Percentiles rank a stretch among this genome's conserved stretches.
phyloP scores from a whole-genome alignment of 2,329 filamentous ascomycete species.

The Trichoderma sp. region DNA sequence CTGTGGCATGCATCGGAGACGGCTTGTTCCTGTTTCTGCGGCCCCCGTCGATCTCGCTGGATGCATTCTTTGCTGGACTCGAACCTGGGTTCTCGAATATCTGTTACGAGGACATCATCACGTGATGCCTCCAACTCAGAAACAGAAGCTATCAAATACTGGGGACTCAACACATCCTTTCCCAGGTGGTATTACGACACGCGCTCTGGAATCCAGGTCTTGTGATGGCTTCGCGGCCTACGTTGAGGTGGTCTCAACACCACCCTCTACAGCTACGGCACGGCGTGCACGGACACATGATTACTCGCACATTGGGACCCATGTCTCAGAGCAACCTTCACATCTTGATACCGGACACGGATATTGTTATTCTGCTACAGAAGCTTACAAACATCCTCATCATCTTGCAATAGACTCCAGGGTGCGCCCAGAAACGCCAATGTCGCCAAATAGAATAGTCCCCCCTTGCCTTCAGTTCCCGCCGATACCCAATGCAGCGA shows the following conservation, averaged over 20 bases:
- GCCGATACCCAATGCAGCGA: constrained; percentile 40
- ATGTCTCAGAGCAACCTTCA: neutral
- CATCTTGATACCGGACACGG: constrained; percentile 5
- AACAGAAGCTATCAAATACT: neutral
- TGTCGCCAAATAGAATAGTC: constrained; percentile 33
- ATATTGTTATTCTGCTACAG: constrained; percentile 24
- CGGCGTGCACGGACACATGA: neutral
- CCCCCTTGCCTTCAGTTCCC: constrained; percentile 29
- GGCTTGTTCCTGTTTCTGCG: too few relatives aligned
- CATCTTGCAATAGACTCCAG: constrained; percentile 28
- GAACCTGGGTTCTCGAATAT: neutral
- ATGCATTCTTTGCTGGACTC: neutral
- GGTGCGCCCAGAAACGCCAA: constrained; percentile 32
- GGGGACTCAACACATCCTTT: neutral
- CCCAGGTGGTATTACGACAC: neutral
- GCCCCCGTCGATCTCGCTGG: neutral
- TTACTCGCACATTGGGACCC: neutral
- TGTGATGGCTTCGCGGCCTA: constrained; percentile 2
- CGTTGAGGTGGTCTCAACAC: neutral
- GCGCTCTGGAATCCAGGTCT: neutral
- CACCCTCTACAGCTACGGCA: neutral
- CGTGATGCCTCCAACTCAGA: constrained; percentile 10
- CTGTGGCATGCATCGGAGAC: too few relatives aligned
- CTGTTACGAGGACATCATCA: neutral
- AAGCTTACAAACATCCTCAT: constrained; percentile 18